Evolutionary conservation across 805 yeast genomes (phyloP).

Genomic region (Hanseniaspora hatyaiensis): DNA sequence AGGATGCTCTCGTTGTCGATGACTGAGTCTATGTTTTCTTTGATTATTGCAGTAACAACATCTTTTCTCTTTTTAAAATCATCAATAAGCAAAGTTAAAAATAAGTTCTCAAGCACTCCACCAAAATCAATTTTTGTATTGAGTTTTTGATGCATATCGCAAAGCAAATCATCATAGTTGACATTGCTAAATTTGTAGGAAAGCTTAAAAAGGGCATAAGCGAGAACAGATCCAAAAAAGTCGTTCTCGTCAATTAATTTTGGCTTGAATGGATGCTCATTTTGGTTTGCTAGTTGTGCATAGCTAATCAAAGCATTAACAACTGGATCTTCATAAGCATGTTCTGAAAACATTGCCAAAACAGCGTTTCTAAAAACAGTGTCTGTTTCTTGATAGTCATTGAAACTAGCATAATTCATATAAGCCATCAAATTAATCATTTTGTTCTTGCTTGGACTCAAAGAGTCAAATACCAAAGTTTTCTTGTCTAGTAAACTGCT

Average conservation of each 20-base stretch:
- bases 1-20: background rate
- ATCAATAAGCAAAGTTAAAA: conserved; percentile 39
- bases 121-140: background rate
- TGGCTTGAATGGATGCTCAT: no score
- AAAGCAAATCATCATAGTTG: background rate
- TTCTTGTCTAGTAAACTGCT: no score
- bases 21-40: conserved; percentile 17
- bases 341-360: background rate
- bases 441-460: no score
- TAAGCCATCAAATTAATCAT: background rate
- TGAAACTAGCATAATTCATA: background rate
- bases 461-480: no score
- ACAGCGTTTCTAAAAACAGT: background rate
- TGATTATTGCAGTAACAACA: conserved; percentile 26
- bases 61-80: conserved; percentile 24
- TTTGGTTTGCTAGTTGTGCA: no score
- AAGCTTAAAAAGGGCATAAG: background rate
- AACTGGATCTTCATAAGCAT: no score
- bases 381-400: background rate
- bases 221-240: no score
- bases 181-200: background rate
- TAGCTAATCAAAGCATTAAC: no score
- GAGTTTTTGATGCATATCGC: background rate
- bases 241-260: no score
- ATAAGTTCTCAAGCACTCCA: conserved; percentile 32